These are phyloP conservation scores for Detonula confervacea DNA, from an alignment of 352 stramenopile species.

Conservation along the genomic window DNA sequence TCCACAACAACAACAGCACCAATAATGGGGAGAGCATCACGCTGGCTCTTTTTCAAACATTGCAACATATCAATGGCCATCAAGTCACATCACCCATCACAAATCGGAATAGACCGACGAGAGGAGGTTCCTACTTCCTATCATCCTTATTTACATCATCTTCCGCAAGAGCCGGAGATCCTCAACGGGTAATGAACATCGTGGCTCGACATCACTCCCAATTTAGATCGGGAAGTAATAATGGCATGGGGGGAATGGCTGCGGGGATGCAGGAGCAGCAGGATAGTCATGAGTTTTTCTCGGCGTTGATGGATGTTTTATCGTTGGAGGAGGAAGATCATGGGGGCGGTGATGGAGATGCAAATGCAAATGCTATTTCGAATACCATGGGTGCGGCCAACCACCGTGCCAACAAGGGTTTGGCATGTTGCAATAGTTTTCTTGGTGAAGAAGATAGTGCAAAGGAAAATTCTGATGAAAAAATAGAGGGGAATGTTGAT, in stretches of 20 bases:
- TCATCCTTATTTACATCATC: not conserved
- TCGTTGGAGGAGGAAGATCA: constrained; percentile 14
- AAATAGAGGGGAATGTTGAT: not conserved
- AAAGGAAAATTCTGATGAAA: not conserved
- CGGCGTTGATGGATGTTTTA: constrained; percentile 70
- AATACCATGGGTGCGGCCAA: no score
- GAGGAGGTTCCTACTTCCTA: constrained; percentile 13
- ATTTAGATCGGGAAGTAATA: constrained; percentile 54
- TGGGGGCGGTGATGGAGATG: not conserved
- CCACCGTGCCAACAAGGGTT: not conserved
- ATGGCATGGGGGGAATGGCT: no score
- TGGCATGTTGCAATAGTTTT: constrained; percentile 22
- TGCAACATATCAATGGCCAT: constrained; percentile 50
- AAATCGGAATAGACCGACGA: not conserved
- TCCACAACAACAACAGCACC: not conserved
- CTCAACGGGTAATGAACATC: constrained; percentile 48
- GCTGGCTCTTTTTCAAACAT: constrained; percentile 33
- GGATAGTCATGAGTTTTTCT: constrained; percentile 82
- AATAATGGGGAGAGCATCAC: constrained; percentile 13
- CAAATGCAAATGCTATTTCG: not conserved
- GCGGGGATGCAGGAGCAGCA: constrained; percentile 69
- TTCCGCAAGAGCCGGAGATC: constrained; percentile 26
- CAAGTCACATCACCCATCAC: no score
- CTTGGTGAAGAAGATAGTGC: not conserved
- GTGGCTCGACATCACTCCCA: constrained; percentile 56